Evolutionary conservation across 192 early-diverging fungal species (phyloP).

Genomic region (Umbelopsis sp.): DNA sequence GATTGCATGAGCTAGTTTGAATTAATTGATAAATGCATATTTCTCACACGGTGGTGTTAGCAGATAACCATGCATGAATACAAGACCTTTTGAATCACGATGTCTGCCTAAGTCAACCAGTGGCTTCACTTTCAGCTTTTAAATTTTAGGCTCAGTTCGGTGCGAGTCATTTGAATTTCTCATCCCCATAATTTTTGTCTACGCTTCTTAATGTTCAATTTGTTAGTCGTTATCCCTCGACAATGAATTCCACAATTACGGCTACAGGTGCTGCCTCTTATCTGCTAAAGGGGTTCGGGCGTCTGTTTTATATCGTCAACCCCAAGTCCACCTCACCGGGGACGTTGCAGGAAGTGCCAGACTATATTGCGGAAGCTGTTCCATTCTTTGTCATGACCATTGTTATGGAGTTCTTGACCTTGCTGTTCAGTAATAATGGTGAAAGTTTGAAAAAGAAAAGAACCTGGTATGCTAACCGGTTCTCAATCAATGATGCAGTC

Average conservation of each 20-base stretch:
- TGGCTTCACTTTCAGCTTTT: background rate
- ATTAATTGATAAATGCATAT: too few species aligned
- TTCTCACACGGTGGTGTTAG: too few species aligned
- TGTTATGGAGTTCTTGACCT: slow-evolving; percentile 40
- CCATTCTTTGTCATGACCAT: slow-evolving; percentile 55
- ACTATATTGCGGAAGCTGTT: slow-evolving; percentile 56
- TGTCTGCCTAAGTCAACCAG: too few species aligned
- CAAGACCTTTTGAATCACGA: too few species aligned
- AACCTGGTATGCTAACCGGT: slow-evolving; percentile 44
- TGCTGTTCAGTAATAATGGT: slow-evolving; percentile 33
- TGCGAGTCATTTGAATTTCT: slow-evolving; percentile 11
- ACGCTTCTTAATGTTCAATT: background rate
- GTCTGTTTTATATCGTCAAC: slow-evolving; percentile 59
- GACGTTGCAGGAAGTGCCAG: slow-evolving; percentile 45
- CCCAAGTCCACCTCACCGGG: slow-evolving; percentile 46
- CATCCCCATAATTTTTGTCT: background rate
- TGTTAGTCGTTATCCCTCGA: background rate
- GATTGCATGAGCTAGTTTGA: too few species aligned
- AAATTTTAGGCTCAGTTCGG: background rate
- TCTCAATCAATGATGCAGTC: slow-evolving; percentile 58
- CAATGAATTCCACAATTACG: background rate
- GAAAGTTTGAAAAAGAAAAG: slow-evolving; percentile 36
- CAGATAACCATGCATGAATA: too few species aligned
- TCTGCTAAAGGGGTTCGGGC: slow-evolving; percentile 45
- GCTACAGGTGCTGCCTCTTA: slow-evolving; percentile 35